Evolutionary conservation across 2,329 filamentous ascomycete genomes (phyloP).

Genomic region (Rhexocercosporidium sp.): DNA sequence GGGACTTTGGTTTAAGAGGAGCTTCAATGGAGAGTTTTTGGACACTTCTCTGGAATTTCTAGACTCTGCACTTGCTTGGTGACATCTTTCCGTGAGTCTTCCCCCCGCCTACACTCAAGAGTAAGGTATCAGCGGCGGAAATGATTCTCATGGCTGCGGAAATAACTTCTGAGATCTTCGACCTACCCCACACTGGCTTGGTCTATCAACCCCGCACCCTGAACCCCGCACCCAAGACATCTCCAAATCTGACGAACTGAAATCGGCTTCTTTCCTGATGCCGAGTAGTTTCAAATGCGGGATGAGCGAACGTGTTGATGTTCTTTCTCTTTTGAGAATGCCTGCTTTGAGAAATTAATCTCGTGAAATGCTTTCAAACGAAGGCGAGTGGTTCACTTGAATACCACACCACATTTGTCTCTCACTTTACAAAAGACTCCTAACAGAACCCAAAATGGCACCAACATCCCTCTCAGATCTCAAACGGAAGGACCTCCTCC

Average conservation of each 20-base stretch:
- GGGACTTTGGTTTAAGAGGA: not conserved
- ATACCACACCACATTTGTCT: no score
- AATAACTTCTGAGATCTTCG: not conserved
- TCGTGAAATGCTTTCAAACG: no score
- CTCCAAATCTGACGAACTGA: not conserved
- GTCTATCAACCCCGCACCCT: not conserved
- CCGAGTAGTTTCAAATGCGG: not conserved
- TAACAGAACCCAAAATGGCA: constrained; percentile 13
- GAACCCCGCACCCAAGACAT: not conserved
- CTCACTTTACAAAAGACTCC: no score
- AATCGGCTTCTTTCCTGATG: not conserved
- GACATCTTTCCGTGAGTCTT: no score
- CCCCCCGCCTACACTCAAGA: no score
- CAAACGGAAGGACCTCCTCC: constrained; percentile 46
- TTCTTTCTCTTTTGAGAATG: no score
- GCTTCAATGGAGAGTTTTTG: not conserved
- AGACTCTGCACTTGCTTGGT: not conserved
- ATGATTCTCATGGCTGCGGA: not conserved
- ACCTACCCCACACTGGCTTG: constrained; percentile 5
- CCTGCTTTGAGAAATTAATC: no score
- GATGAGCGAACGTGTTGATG: not conserved
- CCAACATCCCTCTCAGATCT: constrained; percentile 23
- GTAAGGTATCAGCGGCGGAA: no score
- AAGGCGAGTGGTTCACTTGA: no score
- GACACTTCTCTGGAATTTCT: not conserved